Evolutionary conservation across 768 basidiomycete genomes (phyloP), one percentile per base, ranked within the genome.

Genomic region (Phallus indusiatus): DNA sequence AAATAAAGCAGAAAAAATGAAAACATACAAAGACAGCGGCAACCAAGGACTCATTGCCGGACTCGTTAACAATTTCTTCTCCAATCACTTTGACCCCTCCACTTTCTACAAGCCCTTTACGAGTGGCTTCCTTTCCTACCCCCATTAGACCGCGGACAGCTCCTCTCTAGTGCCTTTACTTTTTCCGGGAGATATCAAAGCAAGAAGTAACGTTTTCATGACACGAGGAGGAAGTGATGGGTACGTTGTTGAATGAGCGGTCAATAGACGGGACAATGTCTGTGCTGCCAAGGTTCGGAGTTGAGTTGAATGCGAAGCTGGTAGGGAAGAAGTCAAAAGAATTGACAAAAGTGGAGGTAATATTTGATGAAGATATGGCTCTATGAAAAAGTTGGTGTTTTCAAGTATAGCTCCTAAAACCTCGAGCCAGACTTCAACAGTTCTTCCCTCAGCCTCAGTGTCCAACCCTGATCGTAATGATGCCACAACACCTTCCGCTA

Each of bases 361-460:
- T 16, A 98, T 79, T 86, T 98, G 95, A 67, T 98, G 96, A 5
- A 98, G 79, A 68, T 96, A 98, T 48, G 95, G 96, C 71, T 99
- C 96, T 21, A 97, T 83, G 68, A 97, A 97, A 5, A 99, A 75
- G 0, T 89, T 88, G 33, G 79, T 75, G 70, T 98, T 99, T 56
- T 89, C 87, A 53, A 96, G 73, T 14, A 97, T 76, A 1, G 93
- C 90, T 60, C 85, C 79, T 47, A 93, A 83, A 17, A 91, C 90
- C 62, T 93, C 90, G 61, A 98, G 73, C 61, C 93, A 74, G 28
- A 92, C 85, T 62, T 90, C 90, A 1, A 99, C 76, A 7, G 84
- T 76, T 60, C 78, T 76, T 12, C 90, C 85, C 61, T 92, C 84
- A 55, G 72, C 73, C 60, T 89, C 87, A 18, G 74, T 75, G 60